These are phyloP conservation scores for Verticillium tricorpus DNA, from an alignment of 2,329 filamentous ascomycete genomes.

Conservation along the genomic window DNA sequence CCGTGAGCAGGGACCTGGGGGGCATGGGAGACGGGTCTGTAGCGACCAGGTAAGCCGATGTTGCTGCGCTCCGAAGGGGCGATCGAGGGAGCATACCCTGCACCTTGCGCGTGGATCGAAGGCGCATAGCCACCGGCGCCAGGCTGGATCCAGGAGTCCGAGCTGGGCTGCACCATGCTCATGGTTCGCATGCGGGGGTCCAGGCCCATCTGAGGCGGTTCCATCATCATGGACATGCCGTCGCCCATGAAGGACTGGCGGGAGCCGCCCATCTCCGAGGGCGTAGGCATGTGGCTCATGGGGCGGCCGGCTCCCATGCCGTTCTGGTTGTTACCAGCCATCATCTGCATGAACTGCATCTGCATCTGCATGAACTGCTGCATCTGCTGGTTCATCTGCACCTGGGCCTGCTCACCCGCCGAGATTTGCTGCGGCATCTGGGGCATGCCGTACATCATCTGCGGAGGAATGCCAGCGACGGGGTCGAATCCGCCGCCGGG, in stretches of 20 bases:
- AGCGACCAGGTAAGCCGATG: slow-evolving; percentile 81
- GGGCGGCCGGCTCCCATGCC: slow-evolving; percentile 20
- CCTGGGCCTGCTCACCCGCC: slow-evolving; percentile 66
- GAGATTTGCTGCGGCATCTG: slow-evolving; percentile 47
- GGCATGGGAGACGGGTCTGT: slow-evolving; percentile 78
- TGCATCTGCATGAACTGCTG: slow-evolving; percentile 88
- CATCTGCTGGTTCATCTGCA: slow-evolving; percentile 82
- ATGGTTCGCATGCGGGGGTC: slow-evolving; percentile 61
- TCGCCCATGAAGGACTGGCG: slow-evolving; percentile 45
- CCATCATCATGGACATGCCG: slow-evolving; percentile 27
- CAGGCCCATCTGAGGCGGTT: slow-evolving; percentile 31
- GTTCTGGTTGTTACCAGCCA: slow-evolving; percentile 41
- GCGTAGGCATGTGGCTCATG: slow-evolving; percentile 33
- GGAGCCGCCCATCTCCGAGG: slow-evolving; percentile 35
- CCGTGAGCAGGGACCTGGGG: slow-evolving; percentile 18
- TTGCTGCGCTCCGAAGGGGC: slow-evolving; percentile 95
- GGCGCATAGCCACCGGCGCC: slow-evolving; percentile 40
- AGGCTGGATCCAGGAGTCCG: slow-evolving; percentile 52
- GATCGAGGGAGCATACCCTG: slow-evolving; percentile 81
- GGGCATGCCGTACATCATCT: slow-evolving; percentile 32
- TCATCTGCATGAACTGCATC: slow-evolving; percentile 91
- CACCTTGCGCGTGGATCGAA: slow-evolving; percentile 44
- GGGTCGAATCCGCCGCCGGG: slow-evolving; percentile 42
- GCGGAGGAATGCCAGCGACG: slow-evolving; percentile 40
- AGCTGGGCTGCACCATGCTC: slow-evolving; percentile 75